Percentiles rank a stretch among this genome's conserved stretches.
Evolutionary conservation across 257 asterid genomes (phyloP).

Genomic region (Solanum sitiens): DNA sequence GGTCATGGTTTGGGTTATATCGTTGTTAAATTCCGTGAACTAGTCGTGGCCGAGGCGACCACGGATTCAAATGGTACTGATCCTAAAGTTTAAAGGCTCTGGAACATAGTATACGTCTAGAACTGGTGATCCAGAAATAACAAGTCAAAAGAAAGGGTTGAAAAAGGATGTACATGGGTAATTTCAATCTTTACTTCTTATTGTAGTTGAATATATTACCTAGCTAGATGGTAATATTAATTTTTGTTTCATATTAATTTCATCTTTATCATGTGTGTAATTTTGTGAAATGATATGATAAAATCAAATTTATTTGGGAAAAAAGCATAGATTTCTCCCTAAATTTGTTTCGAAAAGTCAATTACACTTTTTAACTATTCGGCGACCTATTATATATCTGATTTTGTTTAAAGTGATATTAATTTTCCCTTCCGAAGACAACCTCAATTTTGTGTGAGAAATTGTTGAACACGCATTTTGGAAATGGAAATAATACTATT

Average conservation of each 20-base stretch:
- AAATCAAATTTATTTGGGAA: background rate
- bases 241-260: background rate
- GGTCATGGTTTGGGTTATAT: constrained; percentile 47
- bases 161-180: background rate
- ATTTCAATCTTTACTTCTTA: background rate
- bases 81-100: background rate
- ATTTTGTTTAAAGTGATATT: no score
- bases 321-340: fast-evolving
- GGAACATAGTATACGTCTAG: background rate
- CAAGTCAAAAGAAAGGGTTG: background rate
- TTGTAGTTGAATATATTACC: background rate
- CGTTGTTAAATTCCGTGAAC: constrained; percentile 22
- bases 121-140: background rate
- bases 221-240: background rate
- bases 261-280: background rate
- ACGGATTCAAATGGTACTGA: background rate
- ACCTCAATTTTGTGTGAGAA: no score
- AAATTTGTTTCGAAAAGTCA: no score
- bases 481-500: no score
- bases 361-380: no score
- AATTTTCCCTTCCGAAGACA: no score
- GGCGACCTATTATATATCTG: no score
- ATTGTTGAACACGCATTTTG: no score
- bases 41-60: background rate
- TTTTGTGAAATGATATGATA: background rate